Base-by-base conservation (phyloP, 1,284 basidiomycete species). In the Ceratobasidium sp. region DNA sequence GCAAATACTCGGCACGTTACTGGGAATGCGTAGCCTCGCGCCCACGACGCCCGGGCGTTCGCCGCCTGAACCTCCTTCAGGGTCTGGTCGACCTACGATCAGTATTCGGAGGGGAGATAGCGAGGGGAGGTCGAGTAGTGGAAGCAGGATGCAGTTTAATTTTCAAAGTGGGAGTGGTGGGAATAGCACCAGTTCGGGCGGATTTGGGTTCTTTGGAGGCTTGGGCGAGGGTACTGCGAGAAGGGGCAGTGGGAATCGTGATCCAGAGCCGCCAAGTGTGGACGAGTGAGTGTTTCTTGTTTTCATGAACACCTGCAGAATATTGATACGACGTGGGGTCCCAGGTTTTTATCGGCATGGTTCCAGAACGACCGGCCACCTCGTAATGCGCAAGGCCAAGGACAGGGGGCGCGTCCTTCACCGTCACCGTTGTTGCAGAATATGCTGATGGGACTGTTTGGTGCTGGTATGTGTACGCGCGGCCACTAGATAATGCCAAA, bases 361-460 rank as follows among this genome's bases (percentile, higher is more conserved):
- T 66, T 66, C 26, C 49, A 35, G 26, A 35, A 35, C 18, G 30
- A 47, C 2, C 63, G 21, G 14, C 63, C 47, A 5, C 28, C 46
- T 13, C 28, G n/a, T 3, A 61, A 61, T 23, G 58, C 58, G 13
- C 50, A 52, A 32, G 47, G 49, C 49, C 35, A 41, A 54, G 52
- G n/a, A 54, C 13, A 54, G 16, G 52, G 52, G 14, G 4, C 21
- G 7, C 21, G 52, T 21, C 35, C 35, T 38, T 38, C 35, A 30
- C 63, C 61, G 23, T 49, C 62, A 18, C 62, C 63, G 23, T 23
- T 66, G 11, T 32, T 66, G 8, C 63, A 66, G 16, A 43, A 55
- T 16, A 66, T 66, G 63, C 35, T 66, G n/a, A 66, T 66, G 63
- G 63, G 63, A 18, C 43, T 66, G n/a, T 44, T 66, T n/a, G 38